phyloP scores from a whole-genome alignment of 2,329 filamentous ascomycete species.

The Ceratocystis huliohia region DNA sequence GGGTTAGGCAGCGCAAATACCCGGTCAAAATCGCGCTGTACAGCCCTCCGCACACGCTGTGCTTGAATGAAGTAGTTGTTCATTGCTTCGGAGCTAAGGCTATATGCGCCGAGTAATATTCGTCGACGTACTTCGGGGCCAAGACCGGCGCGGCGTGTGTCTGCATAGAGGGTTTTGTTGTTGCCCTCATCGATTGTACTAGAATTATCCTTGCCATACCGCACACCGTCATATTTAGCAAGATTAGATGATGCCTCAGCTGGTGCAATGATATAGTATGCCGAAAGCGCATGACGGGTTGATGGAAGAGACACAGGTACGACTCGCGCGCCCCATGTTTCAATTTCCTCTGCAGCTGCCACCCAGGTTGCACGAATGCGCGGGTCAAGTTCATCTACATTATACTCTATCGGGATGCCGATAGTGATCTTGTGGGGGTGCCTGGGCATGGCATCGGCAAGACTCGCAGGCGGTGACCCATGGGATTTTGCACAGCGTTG shows the following conservation, averaged over 20 bases:
- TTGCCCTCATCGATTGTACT: constrained; percentile 37
- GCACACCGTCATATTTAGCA: constrained; percentile 92
- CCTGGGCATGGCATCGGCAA: constrained; percentile 17
- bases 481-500: constrained; percentile 31
- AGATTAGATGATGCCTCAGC: constrained; percentile 94
- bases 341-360: constrained; percentile 45
- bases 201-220: constrained; percentile 56
- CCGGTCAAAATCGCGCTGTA: constrained; percentile 74
- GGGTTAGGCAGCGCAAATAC: constrained; percentile 62
- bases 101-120: constrained; percentile 82
- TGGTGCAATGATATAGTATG: constrained; percentile 91
- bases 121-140: constrained; percentile 75
- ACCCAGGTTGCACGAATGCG: constrained; percentile 59
- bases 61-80: constrained; percentile 96
- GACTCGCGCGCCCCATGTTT: constrained; percentile 54
- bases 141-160: constrained; percentile 60
- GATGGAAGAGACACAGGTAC: constrained; percentile 68
- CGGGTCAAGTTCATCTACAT: constrained; percentile 65
- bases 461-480: constrained; percentile 32
- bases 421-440: constrained; percentile 33
- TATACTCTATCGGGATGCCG: constrained; percentile 64
- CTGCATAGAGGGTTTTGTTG: constrained; percentile 58
- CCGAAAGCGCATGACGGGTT: constrained; percentile 73
- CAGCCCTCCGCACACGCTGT: constrained; percentile 70
- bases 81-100: constrained; percentile 75